Conservation (phyloP, 768 basidiomycete genomes). For the Xerocomellus amylosporus region DNA sequence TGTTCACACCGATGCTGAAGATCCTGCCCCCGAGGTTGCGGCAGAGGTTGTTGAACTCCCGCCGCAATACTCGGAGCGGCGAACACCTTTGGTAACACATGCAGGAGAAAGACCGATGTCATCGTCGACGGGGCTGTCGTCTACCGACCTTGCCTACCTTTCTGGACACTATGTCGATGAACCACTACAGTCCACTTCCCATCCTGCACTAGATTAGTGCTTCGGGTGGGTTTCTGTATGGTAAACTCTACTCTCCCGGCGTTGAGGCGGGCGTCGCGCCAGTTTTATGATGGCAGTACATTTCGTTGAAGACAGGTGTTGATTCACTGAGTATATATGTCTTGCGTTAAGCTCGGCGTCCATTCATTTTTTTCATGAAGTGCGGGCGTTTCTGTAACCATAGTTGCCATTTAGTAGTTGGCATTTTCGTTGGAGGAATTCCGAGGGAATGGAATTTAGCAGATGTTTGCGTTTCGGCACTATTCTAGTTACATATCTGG, state of each 20-base stretch:
- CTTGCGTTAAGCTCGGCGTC: not conserved
- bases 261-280: not conserved
- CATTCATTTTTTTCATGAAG: constrained; percentile 10
- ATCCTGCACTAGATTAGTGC: constrained; percentile 13
- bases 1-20: constrained; percentile 68
- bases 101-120: constrained; percentile 15
- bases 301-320: not conserved
- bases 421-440: not conserved
- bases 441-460: not conserved
- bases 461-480: constrained; percentile 7
- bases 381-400: not conserved
- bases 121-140: constrained; percentile 3
- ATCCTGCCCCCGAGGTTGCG: constrained; percentile 43
- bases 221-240: not conserved
- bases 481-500: constrained; percentile 7
- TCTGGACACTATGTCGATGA: constrained; percentile 9
- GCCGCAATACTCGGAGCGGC: constrained; percentile 63
- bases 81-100: constrained; percentile 19
- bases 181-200: not conserved
- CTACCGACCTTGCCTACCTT: constrained; percentile 11
- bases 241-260: not conserved
- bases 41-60: constrained; percentile 70
- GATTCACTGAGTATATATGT: constrained; percentile 1
- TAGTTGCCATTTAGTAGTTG: not conserved
- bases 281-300: not conserved